These are phyloP conservation scores for Polytrichum commune DNA, from an alignment of 225 moss, liverwort and hornwort species.

Conservation along the genomic window DNA sequence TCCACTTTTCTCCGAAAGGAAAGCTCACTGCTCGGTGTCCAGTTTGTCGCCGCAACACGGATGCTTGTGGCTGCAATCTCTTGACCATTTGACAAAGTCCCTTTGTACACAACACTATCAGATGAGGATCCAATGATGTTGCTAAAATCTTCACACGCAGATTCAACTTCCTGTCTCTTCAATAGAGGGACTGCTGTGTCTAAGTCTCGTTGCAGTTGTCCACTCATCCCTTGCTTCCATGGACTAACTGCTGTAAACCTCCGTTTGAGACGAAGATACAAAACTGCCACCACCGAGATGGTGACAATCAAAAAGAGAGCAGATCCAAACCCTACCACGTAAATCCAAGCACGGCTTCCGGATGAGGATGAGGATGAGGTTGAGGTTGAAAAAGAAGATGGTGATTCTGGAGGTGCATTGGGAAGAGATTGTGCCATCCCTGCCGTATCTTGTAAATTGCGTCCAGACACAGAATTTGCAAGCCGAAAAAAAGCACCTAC, in stretches of 20 bases:
- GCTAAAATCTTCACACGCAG: constrained; percentile 92
- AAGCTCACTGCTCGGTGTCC: constrained; percentile 62
- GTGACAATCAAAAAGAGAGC: constrained; percentile 33
- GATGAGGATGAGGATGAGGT: too few species aligned
- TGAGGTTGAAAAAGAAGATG: background rate
- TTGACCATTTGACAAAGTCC: constrained; percentile 61
- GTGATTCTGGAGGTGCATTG: background rate
- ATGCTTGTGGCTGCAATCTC: constrained; percentile 86
- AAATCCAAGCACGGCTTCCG: constrained; percentile 7
- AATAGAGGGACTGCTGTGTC: constrained; percentile 55
- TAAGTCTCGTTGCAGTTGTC: constrained; percentile 51
- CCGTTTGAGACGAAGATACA: constrained; percentile 40
- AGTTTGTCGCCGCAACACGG: constrained; percentile 37
- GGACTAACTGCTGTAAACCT: constrained; percentile 45
- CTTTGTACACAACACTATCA: constrained; percentile 74
- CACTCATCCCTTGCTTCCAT: constrained; percentile 75
- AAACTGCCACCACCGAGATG: constrained; percentile 28
- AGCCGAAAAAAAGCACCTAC: too few species aligned
- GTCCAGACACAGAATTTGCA: too few species aligned
- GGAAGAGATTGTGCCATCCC: too few species aligned
- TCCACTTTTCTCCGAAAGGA: constrained; percentile 72
- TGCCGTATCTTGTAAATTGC: too few species aligned
- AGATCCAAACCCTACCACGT: constrained; percentile 37
- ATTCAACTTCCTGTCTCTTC: constrained; percentile 62
- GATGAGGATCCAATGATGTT: constrained; percentile 70